Base-by-base conservation (phyloP, 2,329 filamentous ascomycete genomes). In the Cladosporium sp. region DNA sequence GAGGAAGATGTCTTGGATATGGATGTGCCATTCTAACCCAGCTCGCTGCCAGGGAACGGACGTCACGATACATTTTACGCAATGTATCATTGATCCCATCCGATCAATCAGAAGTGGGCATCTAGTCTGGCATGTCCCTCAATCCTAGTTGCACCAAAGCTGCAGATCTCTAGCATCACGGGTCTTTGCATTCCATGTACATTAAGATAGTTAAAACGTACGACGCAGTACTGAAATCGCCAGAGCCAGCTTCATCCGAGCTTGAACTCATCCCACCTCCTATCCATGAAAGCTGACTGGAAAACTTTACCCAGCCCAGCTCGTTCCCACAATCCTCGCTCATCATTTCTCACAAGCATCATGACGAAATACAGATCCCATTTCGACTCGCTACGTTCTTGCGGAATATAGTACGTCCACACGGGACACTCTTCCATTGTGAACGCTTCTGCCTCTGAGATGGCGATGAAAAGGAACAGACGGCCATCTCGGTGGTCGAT, bases 291-390 rank as follows among this genome's bases (percentile, higher is more conserved):
- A 1, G 68, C 65, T 9, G 60, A 64, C 59, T 68, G 64, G 32
- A 72, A 73, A 0, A 71, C 67, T 59, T 74, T 73, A 3, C 70
- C 72, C 3, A 74, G 53, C 1, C 62, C 72, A 2, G 70, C 62
- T 3, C 71, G 63, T n/a, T 65, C 56, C 60, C 59, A 69, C 17
- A 65, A 58, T 19, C 59, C 61, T 13, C 67, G 62, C 6, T 60
- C 44, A 13, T 62, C 60, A 1, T 62, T 34, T 13, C 35, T 32
- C 53, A 68, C 60, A 6, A 74, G 51, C 12, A 74, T 61, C 39
- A 74, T 56, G 10, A 72, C 72, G 45, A 68, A 71, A 49, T 64
- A 73, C 25, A 74, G 12, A 56, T 70, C 65, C 71, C 71, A 74
- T 51, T 71, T 65, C 10, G 62, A 66, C 57, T 71, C 59, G 13